Percentiles rank a stretch among this genome's conserved stretches.
These are phyloP conservation scores for Petunia hybrid DNA, from an alignment of 305 asterid genomes.

Conservation along the genomic window DNA sequence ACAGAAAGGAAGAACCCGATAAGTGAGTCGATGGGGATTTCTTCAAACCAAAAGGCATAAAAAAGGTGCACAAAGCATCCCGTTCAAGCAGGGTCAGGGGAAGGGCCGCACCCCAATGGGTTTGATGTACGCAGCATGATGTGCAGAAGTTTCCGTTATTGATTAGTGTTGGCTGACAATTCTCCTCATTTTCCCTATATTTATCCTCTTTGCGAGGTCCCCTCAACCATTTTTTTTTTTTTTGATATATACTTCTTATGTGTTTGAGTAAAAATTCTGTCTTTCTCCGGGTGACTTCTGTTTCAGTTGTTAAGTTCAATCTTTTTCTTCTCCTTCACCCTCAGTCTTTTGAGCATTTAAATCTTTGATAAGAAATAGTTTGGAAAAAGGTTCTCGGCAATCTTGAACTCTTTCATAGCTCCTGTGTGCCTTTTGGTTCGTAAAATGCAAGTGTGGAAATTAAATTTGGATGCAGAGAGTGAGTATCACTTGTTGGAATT, in stretches of 20 bases:
- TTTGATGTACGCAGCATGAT: background rate
- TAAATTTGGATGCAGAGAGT: slow-evolving; percentile 8
- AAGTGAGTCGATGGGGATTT: background rate
- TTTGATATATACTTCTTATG: background rate
- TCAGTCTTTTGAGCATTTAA: background rate
- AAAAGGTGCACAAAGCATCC: too few species aligned
- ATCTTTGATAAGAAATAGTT: background rate
- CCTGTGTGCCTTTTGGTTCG: background rate
- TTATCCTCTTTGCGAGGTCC: background rate
- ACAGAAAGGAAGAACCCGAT: background rate
- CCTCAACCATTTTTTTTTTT: slow-evolving; percentile 14
- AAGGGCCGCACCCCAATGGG: too few species aligned
- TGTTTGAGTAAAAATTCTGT: background rate
- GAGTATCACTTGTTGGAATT: background rate
- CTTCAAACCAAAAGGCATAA: background rate
- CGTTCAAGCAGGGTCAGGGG: too few species aligned
- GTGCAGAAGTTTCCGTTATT: background rate
- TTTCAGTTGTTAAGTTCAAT: slow-evolving; percentile 9
- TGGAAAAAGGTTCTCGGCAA: too few species aligned
- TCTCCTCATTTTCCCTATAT: slow-evolving; percentile 5
- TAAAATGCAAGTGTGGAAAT: slow-evolving; percentile 8
- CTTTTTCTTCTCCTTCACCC: slow-evolving; percentile 10
- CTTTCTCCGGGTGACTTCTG: background rate
- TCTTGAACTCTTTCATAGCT: slow-evolving; percentile 2
- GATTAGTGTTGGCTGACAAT: background rate